Base-by-base conservation (phyloP, 2,329 filamentous ascomycete species). In the Cyphellophora europaea region DNA sequence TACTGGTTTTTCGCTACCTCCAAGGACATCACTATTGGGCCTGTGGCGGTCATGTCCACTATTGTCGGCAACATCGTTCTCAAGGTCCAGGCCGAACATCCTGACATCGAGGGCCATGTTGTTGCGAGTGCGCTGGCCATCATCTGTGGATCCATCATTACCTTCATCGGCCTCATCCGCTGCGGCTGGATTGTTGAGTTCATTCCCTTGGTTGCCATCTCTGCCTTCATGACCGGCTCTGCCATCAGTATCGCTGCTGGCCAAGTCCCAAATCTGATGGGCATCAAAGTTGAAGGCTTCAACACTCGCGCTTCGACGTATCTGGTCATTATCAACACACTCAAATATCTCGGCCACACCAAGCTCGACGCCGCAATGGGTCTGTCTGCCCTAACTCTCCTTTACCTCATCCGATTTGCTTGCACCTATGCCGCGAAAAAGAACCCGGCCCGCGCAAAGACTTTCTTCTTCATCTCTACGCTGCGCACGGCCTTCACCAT, bases 1-100 rank as follows among this genome's bases (percentile, higher is more conserved):
- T 98, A 98, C 62, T 96, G 89, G 89, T 82, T 95, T 54, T 96
- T 96, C 53, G 91, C 88, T 19, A 98, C 91, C 0, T 95, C 89
- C 11, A 98, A 96, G 56, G 89, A 98, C 58, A 96, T 98, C 53
- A 95, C 89, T 6, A 96, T 96, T 37, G 89, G 89, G 11, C 89
- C 89, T 19, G 91, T 96, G 32, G 91, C 91, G 23, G 91, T 96
- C 47, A 82, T 96, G 72, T 96, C 88, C 2, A 93, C 84, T 3
- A 72, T 98, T 11, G 82, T 85, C 2, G 91, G 91, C 29, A 82
- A 82, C 35, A 78, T 96, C 33, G 78, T 96, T 30, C 56, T 71
- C 28, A 71, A 79, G 23, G 77, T 83, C 27, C 56, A 67, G 33
- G 54, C 63, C 5, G 55, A 68, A 3, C 56, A 77, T 11, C 79